These are phyloP conservation scores for Piper longum DNA, from an alignment of 164 flowering plant genomes.

Conservation along the genomic window DNA sequence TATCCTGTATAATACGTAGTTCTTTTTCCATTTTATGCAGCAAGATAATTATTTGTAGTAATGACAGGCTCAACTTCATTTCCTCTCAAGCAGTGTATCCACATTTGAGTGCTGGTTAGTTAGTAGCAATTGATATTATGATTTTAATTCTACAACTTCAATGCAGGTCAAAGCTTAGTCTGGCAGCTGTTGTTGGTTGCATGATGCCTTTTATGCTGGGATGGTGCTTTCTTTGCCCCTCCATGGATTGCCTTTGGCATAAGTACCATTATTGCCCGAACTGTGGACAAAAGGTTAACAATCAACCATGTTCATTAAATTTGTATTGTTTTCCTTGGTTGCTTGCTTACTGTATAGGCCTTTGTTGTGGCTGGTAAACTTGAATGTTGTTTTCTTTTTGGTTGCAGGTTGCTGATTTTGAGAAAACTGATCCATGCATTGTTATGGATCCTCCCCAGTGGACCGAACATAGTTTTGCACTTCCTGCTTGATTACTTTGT, in stretches of 20 bases:
- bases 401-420: conserved; percentile 69
- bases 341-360: neutral
- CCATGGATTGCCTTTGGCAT: conserved; percentile 96
- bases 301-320: neutral
- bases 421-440: conserved; percentile 61
- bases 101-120: too few relatives aligned
- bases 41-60: neutral
- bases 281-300: conserved; percentile 61
- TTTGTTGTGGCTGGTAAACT: neutral
- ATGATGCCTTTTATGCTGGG: conserved; percentile 87
- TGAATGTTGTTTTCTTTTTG: neutral
- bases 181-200: conserved; percentile 80
- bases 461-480: conserved; percentile 63
- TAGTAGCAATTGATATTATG: too few relatives aligned
- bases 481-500: conserved; percentile 37
- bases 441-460: conserved; percentile 83
- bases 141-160: neutral
- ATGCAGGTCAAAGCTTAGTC: conserved; percentile 66
- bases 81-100: neutral
- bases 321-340: neutral
- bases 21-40: neutral
- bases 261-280: conserved; percentile 82
- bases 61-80: neutral
- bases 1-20: neutral
- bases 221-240: conserved; percentile 75